Base-by-base conservation (phyloP, 306 rosid species). In the Cucurbita moschata region DNA sequence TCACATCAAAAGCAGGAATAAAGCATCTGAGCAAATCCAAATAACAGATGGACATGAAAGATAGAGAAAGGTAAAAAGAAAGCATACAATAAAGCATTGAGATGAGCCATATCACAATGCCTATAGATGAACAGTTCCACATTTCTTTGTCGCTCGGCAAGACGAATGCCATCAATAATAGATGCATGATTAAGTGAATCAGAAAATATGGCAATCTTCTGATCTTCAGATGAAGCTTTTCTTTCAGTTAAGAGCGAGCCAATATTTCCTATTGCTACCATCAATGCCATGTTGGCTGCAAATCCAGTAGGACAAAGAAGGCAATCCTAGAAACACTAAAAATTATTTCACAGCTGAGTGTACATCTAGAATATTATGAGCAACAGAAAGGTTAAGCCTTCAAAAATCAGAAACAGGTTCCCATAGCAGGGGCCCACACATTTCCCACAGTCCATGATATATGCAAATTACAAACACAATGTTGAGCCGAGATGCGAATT, bases 281-380 rank as follows among this genome's bases (percentile, higher is more conserved):
- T 89, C 85, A 89, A 10, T 10, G 98, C 97, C 98, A 89, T 90
- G 87, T 94, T 94, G 81, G 98, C 98, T 51, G 98, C 87, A 89
- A 90, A 94, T 71, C 98, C 98, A 75, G 98, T 88, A 75, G 98
- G 97, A 86, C 97, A 90, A 83, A 94, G 98, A 80, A 94, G 97
- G 83, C 98, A 94, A 85, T 94, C 98, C 98, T 94, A 86, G 87
- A 64, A 84, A 79, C 89, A 77, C 77, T 83, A 80, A 77, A 7
- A 7, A 75, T 10, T 35, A 44, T 23, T 19, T 13, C 10, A 19
- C 58, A 61, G 51, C 21, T 75, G 60, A 62, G 71, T 11, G 49
- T 40, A 75, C 40, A 21, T 13, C 40, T 52, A 39, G 10, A 39
- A 35, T 71, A 51, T 57, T 12, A 73, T 49, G 13, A 69, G 26